phyloP scores from a whole-genome alignment of 352 stramenopile species.

The Phytophthora fragariaefolia region DNA sequence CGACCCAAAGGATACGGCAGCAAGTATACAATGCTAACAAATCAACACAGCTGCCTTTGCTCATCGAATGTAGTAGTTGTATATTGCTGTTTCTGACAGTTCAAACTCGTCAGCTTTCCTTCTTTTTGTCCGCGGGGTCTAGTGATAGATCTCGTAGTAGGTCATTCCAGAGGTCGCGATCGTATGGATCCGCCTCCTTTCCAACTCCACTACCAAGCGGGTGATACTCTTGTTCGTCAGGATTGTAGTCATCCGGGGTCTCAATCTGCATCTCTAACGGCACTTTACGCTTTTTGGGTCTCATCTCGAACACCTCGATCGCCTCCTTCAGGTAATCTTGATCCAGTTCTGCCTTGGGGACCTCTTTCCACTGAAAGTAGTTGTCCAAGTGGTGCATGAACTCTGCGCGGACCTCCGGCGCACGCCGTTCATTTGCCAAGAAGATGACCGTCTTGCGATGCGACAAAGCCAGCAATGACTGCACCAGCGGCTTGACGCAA shows the following conservation, averaged over 20 bases:
- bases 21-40: constrained; percentile 14
- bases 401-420: constrained; percentile 63
- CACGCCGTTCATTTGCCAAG: constrained; percentile 77
- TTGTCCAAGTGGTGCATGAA: constrained; percentile 67
- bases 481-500: constrained; percentile 74
- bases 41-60: too few species aligned
- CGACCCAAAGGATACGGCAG: not conserved
- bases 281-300: constrained; percentile 78
- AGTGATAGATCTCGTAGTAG: constrained; percentile 49
- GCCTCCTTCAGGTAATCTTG: constrained; percentile 72
- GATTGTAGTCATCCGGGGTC: constrained; percentile 32
- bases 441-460: constrained; percentile 84
- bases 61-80: too few species aligned
- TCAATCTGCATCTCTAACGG: constrained; percentile 74
- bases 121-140: constrained; percentile 30
- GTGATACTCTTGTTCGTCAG: constrained; percentile 47
- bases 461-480: constrained; percentile 79
- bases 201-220: constrained; percentile 40
- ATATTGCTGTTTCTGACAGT: too few species aligned
- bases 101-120: constrained; percentile 18
- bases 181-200: constrained; percentile 55
- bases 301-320: constrained; percentile 84
- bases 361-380: constrained; percentile 83
- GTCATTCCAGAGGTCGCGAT: constrained; percentile 76
- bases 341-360: constrained; percentile 66